A percentile compares a stretch with the other conserved stretches of the same genome.
phyloP scores from a whole-genome alignment of 139 green algal species.

The Chlorella sp. region DNA sequence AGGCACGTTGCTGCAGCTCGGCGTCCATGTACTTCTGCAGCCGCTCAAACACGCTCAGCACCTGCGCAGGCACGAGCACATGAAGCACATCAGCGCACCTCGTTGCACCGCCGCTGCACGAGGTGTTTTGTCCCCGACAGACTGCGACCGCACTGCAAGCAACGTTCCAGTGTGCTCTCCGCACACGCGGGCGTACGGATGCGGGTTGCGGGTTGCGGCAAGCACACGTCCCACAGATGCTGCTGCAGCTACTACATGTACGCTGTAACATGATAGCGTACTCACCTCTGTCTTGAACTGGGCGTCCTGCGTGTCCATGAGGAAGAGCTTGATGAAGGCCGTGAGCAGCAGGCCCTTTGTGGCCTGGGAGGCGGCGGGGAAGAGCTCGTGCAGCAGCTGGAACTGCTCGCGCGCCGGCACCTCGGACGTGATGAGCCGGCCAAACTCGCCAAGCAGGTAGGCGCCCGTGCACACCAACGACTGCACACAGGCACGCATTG shows the following conservation, averaged over 20 bases:
- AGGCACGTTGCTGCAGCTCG: conserved; percentile 91
- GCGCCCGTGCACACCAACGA: conserved; percentile 64
- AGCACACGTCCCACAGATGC: too few species aligned
- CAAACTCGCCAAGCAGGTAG: conserved; percentile 92
- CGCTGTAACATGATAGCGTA: too few species aligned
- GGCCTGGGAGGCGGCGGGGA: conserved; percentile 36
- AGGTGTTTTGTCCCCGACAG: too few species aligned
- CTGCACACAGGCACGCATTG: too few species aligned
- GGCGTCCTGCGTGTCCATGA: conserved; percentile 46
- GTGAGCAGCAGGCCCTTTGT: conserved; percentile 70
- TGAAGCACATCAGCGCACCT: too few species aligned
- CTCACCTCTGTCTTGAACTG: conserved; percentile 48
- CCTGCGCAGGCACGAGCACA: conserved; percentile 4
- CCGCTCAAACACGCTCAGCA: conserved; percentile 59
- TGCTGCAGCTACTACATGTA: too few species aligned
- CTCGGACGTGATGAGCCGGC: conserved; percentile 46
- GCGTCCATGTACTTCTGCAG: conserved; percentile 57
- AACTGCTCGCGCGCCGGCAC: conserved; percentile 67
- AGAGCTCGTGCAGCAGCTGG: conserved; percentile 66
- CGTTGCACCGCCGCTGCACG: too few species aligned
- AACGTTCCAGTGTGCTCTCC: too few species aligned
- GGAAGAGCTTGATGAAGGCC: conserved; percentile 67
- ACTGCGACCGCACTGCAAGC: too few species aligned
- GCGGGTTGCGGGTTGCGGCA: too few species aligned
- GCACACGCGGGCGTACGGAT: too few species aligned